Conservation (phyloP, 176 grass and related monocot genomes). For the Luzula sylvatica region DNA sequence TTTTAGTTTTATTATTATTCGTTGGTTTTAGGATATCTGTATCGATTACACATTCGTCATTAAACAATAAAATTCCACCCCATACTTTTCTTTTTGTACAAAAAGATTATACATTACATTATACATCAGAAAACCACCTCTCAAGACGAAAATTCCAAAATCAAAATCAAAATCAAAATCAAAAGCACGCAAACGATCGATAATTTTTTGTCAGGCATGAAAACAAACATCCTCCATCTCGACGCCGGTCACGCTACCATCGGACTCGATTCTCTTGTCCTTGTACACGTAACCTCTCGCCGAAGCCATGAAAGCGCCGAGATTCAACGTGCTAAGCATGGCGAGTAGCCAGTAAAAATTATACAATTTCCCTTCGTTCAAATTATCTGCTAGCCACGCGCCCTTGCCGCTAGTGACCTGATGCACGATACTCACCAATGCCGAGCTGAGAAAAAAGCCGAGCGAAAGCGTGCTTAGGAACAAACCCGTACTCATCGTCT, state of each 20-base stretch:
- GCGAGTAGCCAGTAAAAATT: constrained; percentile 93
- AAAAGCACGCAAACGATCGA: constrained; percentile 3
- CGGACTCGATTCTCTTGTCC: constrained; percentile 61
- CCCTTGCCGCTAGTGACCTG: constrained; percentile 36
- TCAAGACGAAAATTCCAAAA: not conserved
- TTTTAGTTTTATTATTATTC: too few relatives aligned
- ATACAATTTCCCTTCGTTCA: constrained; percentile 62
- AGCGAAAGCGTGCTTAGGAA: constrained; percentile 88
- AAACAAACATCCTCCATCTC: constrained; percentile 50
- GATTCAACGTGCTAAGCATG: constrained; percentile 41
- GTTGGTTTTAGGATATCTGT: too few relatives aligned
- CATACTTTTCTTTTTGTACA: not conserved
- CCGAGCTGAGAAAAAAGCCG: constrained; percentile 86
- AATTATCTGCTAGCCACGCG: constrained; percentile 71
- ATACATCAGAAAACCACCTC: constrained; percentile 9
- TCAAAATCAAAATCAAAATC: not conserved
- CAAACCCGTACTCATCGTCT: constrained; percentile 93
- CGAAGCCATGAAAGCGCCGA: constrained; percentile 28
- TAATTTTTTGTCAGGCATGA: not conserved
- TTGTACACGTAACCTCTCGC: constrained; percentile 77
- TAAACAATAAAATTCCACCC: too few relatives aligned
- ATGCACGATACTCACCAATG: constrained; percentile 57
- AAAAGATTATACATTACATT: constrained; percentile 5
- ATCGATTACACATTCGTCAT: too few relatives aligned
- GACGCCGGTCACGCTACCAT: constrained; percentile 15